A percentile compares a stretch with the other conserved stretches of the same genome.
These are phyloP conservation scores for Sordariomycetes sp. DNA, from an alignment of 2,329 filamentous ascomycete genomes.

Conservation along the genomic window DNA sequence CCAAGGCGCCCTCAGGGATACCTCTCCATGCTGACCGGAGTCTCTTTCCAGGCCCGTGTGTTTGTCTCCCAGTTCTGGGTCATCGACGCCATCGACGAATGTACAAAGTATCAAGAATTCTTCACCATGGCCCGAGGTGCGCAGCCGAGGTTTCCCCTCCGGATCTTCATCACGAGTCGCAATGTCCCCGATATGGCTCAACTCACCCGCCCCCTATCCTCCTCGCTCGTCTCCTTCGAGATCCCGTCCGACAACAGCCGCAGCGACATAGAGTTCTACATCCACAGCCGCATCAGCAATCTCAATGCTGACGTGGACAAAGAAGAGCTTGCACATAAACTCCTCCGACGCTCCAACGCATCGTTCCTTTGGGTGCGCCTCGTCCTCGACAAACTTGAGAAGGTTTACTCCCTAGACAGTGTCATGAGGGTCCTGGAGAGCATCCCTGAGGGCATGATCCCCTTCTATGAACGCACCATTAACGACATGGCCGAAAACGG, in stretches of 20 bases:
- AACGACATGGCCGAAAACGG: constrained; percentile 14
- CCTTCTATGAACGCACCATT: constrained; percentile 13
- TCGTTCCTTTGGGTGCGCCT: constrained; percentile 22
- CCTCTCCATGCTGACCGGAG: neutral
- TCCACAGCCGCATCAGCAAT: constrained; percentile 12
- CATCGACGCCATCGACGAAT: neutral
- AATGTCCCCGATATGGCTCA: constrained; percentile 12
- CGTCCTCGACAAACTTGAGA: constrained; percentile 18
- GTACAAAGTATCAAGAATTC: neutral
- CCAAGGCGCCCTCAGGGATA: no score
- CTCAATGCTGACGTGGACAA: no score
- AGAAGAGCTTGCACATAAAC: neutral
- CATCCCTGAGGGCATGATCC: constrained; percentile 20
- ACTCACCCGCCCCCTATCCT: neutral
- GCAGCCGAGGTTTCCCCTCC: constrained; percentile 11
- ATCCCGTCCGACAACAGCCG: constrained; percentile 11
- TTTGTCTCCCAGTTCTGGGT: neutral
- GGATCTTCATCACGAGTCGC: constrained; percentile 17
- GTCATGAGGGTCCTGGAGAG: constrained; percentile 16
- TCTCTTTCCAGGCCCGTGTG: neutral
- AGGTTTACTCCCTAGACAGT: constrained; percentile 12
- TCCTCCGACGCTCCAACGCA: no score
- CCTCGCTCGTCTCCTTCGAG: neutral
- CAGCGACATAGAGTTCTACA: constrained; percentile 14
- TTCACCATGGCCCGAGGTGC: constrained; percentile 11